phyloP scores from a whole-genome alignment of 2,329 filamentous ascomycete species.

The Stemphylium lycopersici region DNA sequence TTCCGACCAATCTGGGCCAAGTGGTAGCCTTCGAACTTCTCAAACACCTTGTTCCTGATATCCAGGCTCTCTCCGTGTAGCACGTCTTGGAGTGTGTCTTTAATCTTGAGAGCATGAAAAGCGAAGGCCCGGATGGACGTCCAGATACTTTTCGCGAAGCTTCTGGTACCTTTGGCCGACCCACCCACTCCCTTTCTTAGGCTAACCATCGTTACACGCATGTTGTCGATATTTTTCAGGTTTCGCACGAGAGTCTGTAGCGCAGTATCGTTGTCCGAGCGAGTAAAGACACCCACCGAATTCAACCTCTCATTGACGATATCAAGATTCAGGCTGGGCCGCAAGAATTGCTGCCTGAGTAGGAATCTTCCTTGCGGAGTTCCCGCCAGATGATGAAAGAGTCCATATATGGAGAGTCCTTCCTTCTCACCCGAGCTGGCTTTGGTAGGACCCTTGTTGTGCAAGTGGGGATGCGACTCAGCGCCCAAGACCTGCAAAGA shows the following conservation, averaged over 20 bases:
- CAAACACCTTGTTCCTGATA: constrained; percentile 64
- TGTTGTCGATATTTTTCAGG: constrained; percentile 76
- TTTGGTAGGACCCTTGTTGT: constrained; percentile 72
- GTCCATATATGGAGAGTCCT: constrained; percentile 79
- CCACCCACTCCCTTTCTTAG: constrained; percentile 78
- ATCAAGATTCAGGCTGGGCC: constrained; percentile 72
- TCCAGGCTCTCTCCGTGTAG: constrained; percentile 58
- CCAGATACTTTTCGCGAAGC: constrained; percentile 74
- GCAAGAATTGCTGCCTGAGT: constrained; percentile 80
- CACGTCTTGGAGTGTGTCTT: constrained; percentile 66
- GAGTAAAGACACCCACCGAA: constrained; percentile 70
- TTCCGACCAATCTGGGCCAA: constrained; percentile 71
- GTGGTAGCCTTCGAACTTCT: constrained; percentile 63
- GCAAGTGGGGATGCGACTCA: constrained; percentile 81
- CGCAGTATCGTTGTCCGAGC: constrained; percentile 67
- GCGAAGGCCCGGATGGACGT: constrained; percentile 73
- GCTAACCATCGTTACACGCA: constrained; percentile 70
- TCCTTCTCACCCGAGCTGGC: constrained; percentile 73
- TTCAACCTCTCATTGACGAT: constrained; percentile 74
- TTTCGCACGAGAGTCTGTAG: constrained; percentile 64
- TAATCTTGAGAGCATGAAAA: constrained; percentile 71
- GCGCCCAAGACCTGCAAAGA: constrained; percentile 85
- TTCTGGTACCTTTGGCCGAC: constrained; percentile 55
- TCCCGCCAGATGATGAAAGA: constrained; percentile 75
- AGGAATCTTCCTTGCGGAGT: constrained; percentile 79